Evolutionary conservation across 345 rosid species (phyloP).

Genomic region (Citrus reticulata): DNA sequence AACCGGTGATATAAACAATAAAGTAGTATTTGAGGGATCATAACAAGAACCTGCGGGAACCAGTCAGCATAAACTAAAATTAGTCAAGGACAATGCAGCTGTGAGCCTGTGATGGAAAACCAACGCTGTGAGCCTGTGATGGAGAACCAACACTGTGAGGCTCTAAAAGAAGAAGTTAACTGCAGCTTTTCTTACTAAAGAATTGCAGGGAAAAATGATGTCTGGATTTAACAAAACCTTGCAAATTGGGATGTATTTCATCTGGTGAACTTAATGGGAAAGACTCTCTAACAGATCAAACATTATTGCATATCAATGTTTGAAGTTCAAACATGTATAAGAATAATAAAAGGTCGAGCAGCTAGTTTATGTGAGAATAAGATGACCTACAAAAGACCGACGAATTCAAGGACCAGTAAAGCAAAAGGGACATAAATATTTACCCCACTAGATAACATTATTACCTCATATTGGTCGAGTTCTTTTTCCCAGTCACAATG

Average conservation of each 20-base stretch:
- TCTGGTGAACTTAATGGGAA: conserved; percentile 5
- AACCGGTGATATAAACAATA: conserved; percentile 75
- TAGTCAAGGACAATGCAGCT: conserved; percentile 16
- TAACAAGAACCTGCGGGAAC: conserved; percentile 74
- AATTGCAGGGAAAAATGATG: neutral
- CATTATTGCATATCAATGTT: neutral
- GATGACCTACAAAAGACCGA: neutral
- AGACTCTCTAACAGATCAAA: neutral
- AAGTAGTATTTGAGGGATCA: conserved; percentile 85
- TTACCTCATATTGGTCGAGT: conserved; percentile 71
- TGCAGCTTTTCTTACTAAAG: neutral
- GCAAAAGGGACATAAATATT: neutral
- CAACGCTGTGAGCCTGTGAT: neutral
- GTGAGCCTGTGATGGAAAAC: neutral
- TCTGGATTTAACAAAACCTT: neutral
- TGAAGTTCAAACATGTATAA: neutral
- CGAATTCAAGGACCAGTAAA: conserved; percentile 6
- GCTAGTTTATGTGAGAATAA: neutral
- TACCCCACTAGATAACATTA: conserved; percentile 1
- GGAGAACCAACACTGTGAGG: neutral
- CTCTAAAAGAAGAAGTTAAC: neutral
- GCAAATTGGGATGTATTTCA: neutral
- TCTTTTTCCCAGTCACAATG: conserved; percentile 77
- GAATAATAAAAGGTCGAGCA: neutral
- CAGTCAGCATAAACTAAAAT: conserved; percentile 5